These are phyloP conservation scores for Dryas octopetala DNA, from an alignment of 306 rosid genomes.

Conservation along the genomic window DNA sequence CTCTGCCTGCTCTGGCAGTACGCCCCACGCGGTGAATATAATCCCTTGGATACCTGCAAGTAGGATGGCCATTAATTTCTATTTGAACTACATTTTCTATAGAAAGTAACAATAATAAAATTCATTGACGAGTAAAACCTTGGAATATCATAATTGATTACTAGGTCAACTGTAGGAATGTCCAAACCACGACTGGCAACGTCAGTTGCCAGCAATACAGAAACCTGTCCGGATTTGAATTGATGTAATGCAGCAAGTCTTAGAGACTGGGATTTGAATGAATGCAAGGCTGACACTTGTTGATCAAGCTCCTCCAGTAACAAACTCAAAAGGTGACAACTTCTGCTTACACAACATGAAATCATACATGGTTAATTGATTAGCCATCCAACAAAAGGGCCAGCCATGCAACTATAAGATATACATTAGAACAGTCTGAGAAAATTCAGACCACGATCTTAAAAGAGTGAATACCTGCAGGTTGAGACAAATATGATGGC, in stretches of 20 bases:
- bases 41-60: slow-evolving; percentile 71
- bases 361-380: background rate
- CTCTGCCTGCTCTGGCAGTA: slow-evolving; percentile 94
- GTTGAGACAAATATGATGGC: slow-evolving; percentile 76
- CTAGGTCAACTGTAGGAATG: slow-evolving; percentile 88
- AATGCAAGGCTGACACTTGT: slow-evolving; percentile 68
- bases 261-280: slow-evolving; percentile 72
- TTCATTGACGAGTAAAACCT: slow-evolving; percentile 44
- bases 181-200: slow-evolving; percentile 95
- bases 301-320: slow-evolving; percentile 84
- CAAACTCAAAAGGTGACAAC: slow-evolving; percentile 68
- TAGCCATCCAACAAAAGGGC: background rate
- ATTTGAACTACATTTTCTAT: slow-evolving; percentile 7
- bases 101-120: slow-evolving; percentile 16
- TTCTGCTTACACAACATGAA: slow-evolving; percentile 45
- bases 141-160: slow-evolving; percentile 85
- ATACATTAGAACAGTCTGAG: slow-evolving; percentile 5
- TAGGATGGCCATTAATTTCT: slow-evolving; percentile 18
- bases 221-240: slow-evolving; percentile 78
- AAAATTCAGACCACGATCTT: slow-evolving; percentile 13
- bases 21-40: slow-evolving; percentile 94
- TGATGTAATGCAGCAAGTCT: slow-evolving; percentile 76
- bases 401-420: background rate
- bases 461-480: slow-evolving; percentile 58
- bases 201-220: slow-evolving; percentile 87